Evolutionary conservation across 1,284 basidiomycete species (phyloP), one percentile per base, ranked within the genome.

Genomic region (Stereum hirsutum): DNA sequence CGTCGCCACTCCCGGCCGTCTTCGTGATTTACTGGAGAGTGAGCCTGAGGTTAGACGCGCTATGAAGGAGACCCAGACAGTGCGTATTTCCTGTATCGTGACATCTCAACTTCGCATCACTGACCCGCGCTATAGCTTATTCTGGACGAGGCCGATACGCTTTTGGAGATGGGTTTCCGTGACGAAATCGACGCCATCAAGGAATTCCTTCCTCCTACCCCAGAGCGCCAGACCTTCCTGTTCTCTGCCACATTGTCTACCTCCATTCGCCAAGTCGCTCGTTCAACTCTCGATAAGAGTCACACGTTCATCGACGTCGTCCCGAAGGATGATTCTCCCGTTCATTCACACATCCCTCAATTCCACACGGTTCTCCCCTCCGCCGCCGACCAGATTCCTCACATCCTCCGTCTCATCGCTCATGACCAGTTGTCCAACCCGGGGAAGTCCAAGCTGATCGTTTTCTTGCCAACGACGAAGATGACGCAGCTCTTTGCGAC

Each of bases 81-180:
- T 84, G 50, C 31, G 79, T 63, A 2, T 48, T 25, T 19, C 39
- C 36, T 42, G 41, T 40, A 25, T 21, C 31, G 11, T 17, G 8
- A 17, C n/a, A 10, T 26, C 36, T 35, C 42, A 35, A 28, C 24
- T 42, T 44, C 6, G 44, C 52, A 48, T 52, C 41, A 38, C 40
- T 44, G 25, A 42, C 14, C 17, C 37, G 40, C n/a, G 48, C 40
- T 28, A 6, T 55, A 90, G 81, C 73, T 98, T 45, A 72, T 98
- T 47, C 70, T 99, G 42, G 95, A 99, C 57, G 95, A 98, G 64
- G 93, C 93, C 8, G 96, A 99, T 61, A 95, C 90, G 0, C 73
- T 98, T 11, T 72, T 99, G 33, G 93, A 97, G 52, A 90, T 97
- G 85, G 95, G 95, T 52, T 99, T 99, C 79, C 78, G 87, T 7